A percentile compares a stretch with the other conserved stretches of the same genome.
Evolutionary conservation across 805 yeast genomes (phyloP).

Genomic region (Zygotorulaspora sp.): DNA sequence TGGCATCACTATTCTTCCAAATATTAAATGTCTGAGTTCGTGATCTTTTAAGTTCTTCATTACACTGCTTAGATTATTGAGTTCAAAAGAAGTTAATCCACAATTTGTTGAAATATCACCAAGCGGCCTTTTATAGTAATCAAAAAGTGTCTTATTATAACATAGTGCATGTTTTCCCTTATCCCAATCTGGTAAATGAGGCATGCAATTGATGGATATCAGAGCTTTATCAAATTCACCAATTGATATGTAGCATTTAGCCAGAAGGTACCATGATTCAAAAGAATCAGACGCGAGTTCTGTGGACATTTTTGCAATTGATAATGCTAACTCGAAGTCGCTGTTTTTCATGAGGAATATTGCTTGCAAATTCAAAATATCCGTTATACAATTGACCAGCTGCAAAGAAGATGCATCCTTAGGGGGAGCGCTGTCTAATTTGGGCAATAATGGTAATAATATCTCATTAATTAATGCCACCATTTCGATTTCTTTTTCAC

Average conservation of each 20-base stretch:
- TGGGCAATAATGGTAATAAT: conserved; percentile 19
- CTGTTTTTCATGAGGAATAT: conserved; percentile 24
- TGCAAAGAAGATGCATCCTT: conserved; percentile 21
- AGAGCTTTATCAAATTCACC: conserved; percentile 26
- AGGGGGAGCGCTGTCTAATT: conserved; percentile 16
- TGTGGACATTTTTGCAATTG: conserved; percentile 25
- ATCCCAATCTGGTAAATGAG: conserved; percentile 26
- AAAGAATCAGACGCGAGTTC: conserved; percentile 32
- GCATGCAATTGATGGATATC: conserved; percentile 33
- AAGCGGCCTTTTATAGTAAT: conserved; percentile 29
- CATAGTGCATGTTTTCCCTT: conserved; percentile 20
- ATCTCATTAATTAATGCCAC: conserved; percentile 20
- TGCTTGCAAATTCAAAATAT: conserved; percentile 28
- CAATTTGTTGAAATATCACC: conserved; percentile 17
- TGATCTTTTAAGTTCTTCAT: conserved; percentile 26
- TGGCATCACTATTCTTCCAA: conserved; percentile 34
- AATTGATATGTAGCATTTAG: conserved; percentile 26
- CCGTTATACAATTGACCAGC: conserved; percentile 26
- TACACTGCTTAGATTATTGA: conserved; percentile 21
- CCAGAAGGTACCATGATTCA: conserved; percentile 30
- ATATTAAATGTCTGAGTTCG: conserved; percentile 23
- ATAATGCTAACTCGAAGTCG: conserved; percentile 27
- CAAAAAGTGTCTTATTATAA: conserved; percentile 12
- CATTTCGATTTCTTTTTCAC: conserved; percentile 24
- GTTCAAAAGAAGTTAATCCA: conserved; percentile 25